Conservation (phyloP, 208 protist species). For the Acanthamoeba sp. region DNA sequence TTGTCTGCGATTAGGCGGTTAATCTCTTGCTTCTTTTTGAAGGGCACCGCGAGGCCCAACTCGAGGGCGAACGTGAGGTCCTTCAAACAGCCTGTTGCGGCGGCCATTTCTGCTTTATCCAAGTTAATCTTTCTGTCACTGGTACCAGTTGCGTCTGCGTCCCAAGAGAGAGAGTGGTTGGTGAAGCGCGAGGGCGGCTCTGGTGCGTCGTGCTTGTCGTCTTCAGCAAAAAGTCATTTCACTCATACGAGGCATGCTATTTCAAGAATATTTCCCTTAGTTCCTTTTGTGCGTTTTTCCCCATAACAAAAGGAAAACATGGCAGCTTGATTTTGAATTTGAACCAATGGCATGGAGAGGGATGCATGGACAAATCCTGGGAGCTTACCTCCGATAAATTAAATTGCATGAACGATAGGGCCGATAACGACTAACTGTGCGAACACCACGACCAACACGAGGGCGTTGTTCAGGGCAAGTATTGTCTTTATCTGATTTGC, state of each 20-base stretch:
- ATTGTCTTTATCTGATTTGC: neutral
- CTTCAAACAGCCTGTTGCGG: neutral
- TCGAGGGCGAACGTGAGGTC: slow-evolving; percentile 35
- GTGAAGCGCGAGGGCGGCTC: no score
- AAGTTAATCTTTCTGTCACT: no score
- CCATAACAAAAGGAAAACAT: no score
- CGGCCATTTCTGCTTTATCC: no score
- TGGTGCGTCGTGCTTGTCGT: no score
- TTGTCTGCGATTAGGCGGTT: slow-evolving; percentile 52
- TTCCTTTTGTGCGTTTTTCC: no score
- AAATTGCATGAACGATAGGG: neutral
- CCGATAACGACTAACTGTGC: neutral
- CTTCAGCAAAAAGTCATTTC: slow-evolving; percentile 24
- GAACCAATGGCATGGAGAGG: neutral
- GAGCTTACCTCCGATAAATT: no score
- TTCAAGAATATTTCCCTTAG: no score
- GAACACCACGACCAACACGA: neutral
- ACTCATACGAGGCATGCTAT: no score
- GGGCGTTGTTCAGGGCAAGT: neutral
- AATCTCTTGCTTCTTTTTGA: slow-evolving; percentile 62
- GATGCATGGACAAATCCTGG: neutral
- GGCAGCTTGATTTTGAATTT: neutral
- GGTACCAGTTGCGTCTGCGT: no score
- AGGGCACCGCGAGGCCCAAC: slow-evolving; percentile 20
- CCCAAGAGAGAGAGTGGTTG: no score